A percentile compares a stretch with the other conserved stretches of the same genome.
These are phyloP conservation scores for Clavispora asparagi DNA, from an alignment of 805 yeast genomes.

Conservation along the genomic window DNA sequence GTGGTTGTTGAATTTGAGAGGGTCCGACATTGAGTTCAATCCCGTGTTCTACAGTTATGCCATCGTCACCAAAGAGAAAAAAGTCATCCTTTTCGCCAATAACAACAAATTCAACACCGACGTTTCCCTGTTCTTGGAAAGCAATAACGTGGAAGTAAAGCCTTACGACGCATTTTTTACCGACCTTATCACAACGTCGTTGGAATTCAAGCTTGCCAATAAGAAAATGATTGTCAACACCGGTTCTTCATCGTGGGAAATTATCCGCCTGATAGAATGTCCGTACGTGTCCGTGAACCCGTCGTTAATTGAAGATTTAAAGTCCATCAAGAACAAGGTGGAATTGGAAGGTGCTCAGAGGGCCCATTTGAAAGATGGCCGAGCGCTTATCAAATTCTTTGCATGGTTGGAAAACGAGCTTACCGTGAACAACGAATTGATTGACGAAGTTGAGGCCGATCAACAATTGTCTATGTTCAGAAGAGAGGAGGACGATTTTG, in stretches of 20 bases:
- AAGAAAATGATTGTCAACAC: conserved; percentile 28
- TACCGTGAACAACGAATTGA: conserved; percentile 29
- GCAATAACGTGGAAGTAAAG: conserved; percentile 25
- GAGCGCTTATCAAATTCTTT: conserved; percentile 48
- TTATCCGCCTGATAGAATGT: conserved; percentile 30
- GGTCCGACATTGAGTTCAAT: conserved; percentile 50
- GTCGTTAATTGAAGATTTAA: conserved; percentile 44
- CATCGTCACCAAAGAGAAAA: conserved; percentile 24
- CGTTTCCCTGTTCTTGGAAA: conserved; percentile 20
- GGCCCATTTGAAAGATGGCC: conserved; percentile 56
- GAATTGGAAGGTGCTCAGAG: conserved; percentile 48
- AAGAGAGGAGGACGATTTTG: conserved; percentile 41
- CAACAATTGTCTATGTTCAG: conserved; percentile 38
- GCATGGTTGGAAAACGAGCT: conserved; percentile 59
- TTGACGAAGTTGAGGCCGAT: conserved; percentile 60
- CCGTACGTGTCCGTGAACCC: conserved; percentile 22
- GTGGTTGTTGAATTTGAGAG: conserved; percentile 49
- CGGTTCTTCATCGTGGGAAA: conserved; percentile 34
- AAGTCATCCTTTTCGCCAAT: conserved; percentile 40
- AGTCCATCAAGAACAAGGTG: conserved; percentile 44
- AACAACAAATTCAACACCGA: conserved; percentile 32
- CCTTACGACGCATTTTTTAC: conserved; percentile 44
- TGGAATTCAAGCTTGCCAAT: conserved; percentile 25
- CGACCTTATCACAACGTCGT: conserved; percentile 35
- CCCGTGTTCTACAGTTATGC: conserved; percentile 48